Conservation (phyloP, 768 basidiomycete species). For the Amanita phalloides region DNA sequence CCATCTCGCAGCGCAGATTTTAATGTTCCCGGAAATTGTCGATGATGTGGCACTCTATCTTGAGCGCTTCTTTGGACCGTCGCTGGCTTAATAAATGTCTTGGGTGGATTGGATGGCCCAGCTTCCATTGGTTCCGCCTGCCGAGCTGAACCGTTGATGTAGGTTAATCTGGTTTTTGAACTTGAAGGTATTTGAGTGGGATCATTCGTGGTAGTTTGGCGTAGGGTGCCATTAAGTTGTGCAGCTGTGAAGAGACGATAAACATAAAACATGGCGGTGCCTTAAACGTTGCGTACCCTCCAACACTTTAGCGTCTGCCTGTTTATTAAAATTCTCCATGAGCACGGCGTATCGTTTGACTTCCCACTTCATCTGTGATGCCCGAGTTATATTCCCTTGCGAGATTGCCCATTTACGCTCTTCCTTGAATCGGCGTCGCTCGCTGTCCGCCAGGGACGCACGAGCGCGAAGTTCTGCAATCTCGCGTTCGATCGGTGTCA, state of each 20-base stretch:
- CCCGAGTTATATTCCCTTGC: constrained; percentile 65
- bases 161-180: not conserved
- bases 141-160: not conserved
- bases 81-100: not conserved
- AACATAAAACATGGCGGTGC: not conserved
- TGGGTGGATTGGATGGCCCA: not conserved
- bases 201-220: not conserved
- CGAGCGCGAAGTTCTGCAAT: constrained; percentile 66
- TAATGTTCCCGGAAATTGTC: constrained; percentile 5
- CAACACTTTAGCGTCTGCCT: constrained; percentile 60
- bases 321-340: constrained; percentile 71
- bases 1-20: constrained; percentile 6
- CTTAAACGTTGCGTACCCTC: constrained; percentile 35
- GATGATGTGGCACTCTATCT: constrained; percentile 1
- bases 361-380: constrained; percentile 75
- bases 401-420: constrained; percentile 82
- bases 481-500: constrained; percentile 63
- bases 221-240: constrained; percentile 1
- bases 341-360: constrained; percentile 71
- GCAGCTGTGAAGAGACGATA: not conserved
- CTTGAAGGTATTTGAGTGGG: not conserved
- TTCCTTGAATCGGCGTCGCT: constrained; percentile 74
- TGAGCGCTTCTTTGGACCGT: not conserved
- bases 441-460: constrained; percentile 74
- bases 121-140: not conserved